Conservation (phyloP, 352 stramenopile genomes). For the Globisporangium yorkense region DNA sequence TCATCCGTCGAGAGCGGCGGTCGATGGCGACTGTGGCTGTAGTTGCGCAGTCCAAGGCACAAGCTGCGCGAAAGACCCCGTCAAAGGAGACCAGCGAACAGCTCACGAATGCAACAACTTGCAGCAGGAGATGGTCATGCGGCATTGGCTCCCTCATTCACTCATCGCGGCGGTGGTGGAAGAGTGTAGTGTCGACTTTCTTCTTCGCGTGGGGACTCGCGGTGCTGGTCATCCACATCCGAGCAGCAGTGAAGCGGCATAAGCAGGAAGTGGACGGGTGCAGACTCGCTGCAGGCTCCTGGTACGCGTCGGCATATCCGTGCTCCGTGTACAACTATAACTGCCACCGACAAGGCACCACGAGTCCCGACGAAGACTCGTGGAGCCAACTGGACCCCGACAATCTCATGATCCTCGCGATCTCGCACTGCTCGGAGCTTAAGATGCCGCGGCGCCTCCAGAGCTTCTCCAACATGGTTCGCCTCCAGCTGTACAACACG, state of each 20-base stretch:
- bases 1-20: no score
- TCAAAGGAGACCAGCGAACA: no score
- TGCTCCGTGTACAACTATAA: constrained; percentile 11
- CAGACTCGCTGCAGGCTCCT: neutral
- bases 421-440: constrained; percentile 19
- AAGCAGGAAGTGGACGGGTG: neutral
- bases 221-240: constrained; percentile 3
- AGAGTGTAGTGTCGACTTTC: neutral
- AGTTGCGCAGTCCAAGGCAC: no score
- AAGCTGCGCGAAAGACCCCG: no score
- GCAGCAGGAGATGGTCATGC: no score
- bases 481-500: constrained; percentile 23
- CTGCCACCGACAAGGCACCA: constrained; percentile 8
- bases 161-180: no score
- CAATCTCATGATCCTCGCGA: constrained; percentile 8
- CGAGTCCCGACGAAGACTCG: neutral
- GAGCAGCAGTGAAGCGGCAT: constrained; percentile 3
- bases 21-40: no score
- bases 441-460: constrained; percentile 11
- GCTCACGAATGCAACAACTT: no score
- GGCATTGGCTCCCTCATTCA: no score
- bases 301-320: constrained; percentile 5
- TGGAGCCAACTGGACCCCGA: constrained; percentile 7
- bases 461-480: constrained; percentile 19
- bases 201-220: constrained; percentile 4